These are phyloP conservation scores for Wickerhamiella spandovensis DNA, from an alignment of 805 yeast species.

Conservation along the genomic window DNA sequence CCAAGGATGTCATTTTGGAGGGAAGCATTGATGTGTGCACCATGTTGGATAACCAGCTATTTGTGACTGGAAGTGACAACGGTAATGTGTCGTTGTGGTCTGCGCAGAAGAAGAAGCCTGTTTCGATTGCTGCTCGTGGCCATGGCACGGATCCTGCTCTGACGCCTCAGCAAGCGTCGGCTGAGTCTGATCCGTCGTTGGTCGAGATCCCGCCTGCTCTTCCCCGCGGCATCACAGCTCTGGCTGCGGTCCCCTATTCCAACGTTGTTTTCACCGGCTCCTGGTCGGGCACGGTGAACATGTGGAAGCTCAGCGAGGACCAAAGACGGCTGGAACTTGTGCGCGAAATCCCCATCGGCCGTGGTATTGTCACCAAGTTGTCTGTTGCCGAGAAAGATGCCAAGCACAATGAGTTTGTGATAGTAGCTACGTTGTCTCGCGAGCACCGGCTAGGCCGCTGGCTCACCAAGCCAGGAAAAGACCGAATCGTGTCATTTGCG, in stretches of 20 bases:
- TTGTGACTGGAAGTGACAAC: constrained; percentile 90
- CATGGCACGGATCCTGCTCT: constrained; percentile 57
- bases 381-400: constrained; percentile 20
- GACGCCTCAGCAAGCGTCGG: constrained; percentile 37
- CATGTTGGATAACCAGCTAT: constrained; percentile 86
- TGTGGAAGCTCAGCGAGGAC: constrained; percentile 65
- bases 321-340: constrained; percentile 46
- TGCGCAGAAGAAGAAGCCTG: constrained; percentile 75
- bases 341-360: constrained; percentile 44
- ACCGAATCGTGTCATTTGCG: constrained; percentile 11
- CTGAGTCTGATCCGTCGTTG: constrained; percentile 27
- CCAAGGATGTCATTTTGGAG: constrained; percentile 30
- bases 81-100: constrained; percentile 90
- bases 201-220: constrained; percentile 45
- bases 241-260: constrained; percentile 72
- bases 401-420: constrained; percentile 33
- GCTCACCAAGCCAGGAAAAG: constrained; percentile 42
- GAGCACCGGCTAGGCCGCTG: constrained; percentile 88
- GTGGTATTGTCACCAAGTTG: constrained; percentile 39
- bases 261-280: constrained; percentile 83
- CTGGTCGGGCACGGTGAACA: constrained; percentile 60
- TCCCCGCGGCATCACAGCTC: constrained; percentile 77
- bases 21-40: constrained; percentile 84
- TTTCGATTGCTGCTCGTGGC: constrained; percentile 50
- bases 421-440: constrained; percentile 60